Conservation (phyloP, 1,139 yeast species). For the Pichia sp. region DNA sequence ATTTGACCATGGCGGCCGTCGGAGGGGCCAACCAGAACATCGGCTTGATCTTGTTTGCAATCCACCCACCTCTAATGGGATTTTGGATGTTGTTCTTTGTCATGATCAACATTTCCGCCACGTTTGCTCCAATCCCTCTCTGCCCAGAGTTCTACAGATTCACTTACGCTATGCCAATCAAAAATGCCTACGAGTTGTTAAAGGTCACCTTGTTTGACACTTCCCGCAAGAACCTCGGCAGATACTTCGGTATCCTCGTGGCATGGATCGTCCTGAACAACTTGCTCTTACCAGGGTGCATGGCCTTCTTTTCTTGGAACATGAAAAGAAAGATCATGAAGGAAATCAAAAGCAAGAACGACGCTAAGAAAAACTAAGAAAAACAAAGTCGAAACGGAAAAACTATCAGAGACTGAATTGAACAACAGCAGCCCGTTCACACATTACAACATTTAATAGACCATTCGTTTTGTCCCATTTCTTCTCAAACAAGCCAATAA, state of each 20-base stretch:
- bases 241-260: conserved; percentile 43
- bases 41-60: conserved; percentile 37
- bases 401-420: no score
- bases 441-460: no score
- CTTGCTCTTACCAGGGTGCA: conserved; percentile 38
- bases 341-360: conserved; percentile 11
- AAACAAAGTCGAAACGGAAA: background rate
- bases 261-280: conserved; percentile 46
- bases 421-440: no score
- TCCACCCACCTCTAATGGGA: conserved; percentile 44
- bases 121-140: conserved; percentile 43
- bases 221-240: conserved; percentile 44
- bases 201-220: conserved; percentile 44
- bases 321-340: conserved; percentile 22
- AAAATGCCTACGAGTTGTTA: conserved; percentile 43
- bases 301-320: conserved; percentile 32
- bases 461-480: no score
- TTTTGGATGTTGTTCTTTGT: conserved; percentile 44
- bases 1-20: conserved; percentile 44
- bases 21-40: conserved; percentile 49
- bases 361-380: background rate
- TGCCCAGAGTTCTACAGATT: conserved; percentile 45
- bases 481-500: no score
- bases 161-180: conserved; percentile 52
- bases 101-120: conserved; percentile 44